phyloP scores from a whole-genome alignment of 768 basidiomycete genomes.

The Tubosaeta sp. region DNA sequence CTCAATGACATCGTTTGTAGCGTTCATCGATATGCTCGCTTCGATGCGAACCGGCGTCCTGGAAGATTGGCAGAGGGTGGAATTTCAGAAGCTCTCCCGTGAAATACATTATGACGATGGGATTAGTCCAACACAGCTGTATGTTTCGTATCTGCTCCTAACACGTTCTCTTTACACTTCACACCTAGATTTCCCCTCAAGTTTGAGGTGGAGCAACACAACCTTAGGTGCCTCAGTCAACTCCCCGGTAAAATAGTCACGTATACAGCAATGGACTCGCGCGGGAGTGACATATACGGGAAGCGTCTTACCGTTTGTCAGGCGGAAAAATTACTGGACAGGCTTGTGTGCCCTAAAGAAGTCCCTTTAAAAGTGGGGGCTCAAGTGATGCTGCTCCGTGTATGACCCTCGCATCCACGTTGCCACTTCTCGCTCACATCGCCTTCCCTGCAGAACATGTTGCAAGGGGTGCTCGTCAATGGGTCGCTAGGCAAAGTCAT shows the following conservation, averaged over 20 bases:
- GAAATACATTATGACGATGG: constrained; percentile 72
- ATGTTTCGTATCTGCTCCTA: constrained; percentile 21
- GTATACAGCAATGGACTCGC: constrained; percentile 43
- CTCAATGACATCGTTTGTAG: constrained; percentile 36
- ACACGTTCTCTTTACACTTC: background rate
- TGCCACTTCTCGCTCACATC: background rate
- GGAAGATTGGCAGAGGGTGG: constrained; percentile 55
- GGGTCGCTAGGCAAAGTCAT: constrained; percentile 82
- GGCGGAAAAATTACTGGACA: constrained; percentile 38
- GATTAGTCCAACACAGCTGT: constrained; percentile 88
- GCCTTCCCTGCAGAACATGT: constrained; percentile 26
- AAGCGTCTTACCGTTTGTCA: constrained; percentile 27
- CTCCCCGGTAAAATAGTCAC: constrained; percentile 26
- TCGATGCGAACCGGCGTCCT: constrained; percentile 92
- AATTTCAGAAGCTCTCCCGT: constrained; percentile 65
- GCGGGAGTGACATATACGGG: constrained; percentile 38
- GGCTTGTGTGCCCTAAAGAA: constrained; percentile 43
- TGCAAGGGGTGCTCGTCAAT: constrained; percentile 56
- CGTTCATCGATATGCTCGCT: constrained; percentile 93
- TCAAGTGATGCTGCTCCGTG: constrained; percentile 71
- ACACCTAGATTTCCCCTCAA: constrained; percentile 26
- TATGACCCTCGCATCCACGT: constrained; percentile 7
- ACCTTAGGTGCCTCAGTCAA: constrained; percentile 16
- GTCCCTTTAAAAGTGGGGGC: constrained; percentile 59
- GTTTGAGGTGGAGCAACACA: constrained; percentile 23